Evolutionary conservation across 306 rosid species (phyloP).

Genomic region (Lagenaria siceraria): DNA sequence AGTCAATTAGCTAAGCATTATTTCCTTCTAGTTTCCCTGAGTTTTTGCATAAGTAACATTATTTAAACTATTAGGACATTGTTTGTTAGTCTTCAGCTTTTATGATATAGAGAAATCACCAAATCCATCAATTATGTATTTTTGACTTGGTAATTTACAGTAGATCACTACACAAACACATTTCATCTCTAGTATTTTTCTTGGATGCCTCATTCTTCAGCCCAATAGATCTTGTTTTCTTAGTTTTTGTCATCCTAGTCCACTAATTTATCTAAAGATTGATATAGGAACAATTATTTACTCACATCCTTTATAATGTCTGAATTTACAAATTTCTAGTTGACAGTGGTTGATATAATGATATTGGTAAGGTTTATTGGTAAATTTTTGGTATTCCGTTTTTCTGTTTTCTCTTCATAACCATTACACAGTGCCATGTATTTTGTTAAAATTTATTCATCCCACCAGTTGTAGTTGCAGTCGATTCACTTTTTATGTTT

Average conservation of each 20-base stretch:
- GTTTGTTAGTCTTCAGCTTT: not conserved
- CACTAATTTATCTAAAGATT: not conserved
- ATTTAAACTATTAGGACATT: not conserved
- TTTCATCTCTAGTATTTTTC: conserved; percentile 2
- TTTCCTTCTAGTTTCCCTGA: not conserved
- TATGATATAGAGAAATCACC: not conserved
- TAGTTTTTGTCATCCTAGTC: not conserved
- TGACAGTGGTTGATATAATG: not conserved
- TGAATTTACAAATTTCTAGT: not conserved
- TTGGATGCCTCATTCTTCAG: not conserved
- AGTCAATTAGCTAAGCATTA: not conserved
- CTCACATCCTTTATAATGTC: not conserved
- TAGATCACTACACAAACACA: not conserved
- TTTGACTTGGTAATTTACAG: not conserved
- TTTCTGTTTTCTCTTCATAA: not conserved
- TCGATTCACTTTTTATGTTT: not conserved
- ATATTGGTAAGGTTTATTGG: not conserved
- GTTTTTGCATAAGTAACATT: not conserved
- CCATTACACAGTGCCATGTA: not conserved
- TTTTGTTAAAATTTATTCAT: not conserved
- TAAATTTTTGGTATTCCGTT: not conserved
- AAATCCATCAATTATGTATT: not conserved
- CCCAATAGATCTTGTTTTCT: not conserved
- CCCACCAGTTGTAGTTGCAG: not conserved
- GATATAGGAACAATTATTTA: not conserved